phyloP scores from a whole-genome alignment of 768 basidiomycete genomes.

The Mycena rebaudengoi region DNA sequence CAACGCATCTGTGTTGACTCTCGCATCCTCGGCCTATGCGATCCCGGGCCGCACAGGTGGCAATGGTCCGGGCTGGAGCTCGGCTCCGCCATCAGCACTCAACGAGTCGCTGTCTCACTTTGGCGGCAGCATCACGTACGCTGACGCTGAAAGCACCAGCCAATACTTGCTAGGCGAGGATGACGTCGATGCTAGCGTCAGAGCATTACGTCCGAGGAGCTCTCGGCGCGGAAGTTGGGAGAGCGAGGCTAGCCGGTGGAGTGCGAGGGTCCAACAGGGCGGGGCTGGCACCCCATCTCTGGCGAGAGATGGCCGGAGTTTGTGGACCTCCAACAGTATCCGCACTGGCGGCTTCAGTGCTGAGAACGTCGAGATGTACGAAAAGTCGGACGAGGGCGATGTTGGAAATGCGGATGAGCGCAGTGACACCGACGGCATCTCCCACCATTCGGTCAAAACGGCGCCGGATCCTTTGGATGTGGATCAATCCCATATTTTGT shows the following conservation, averaged over 20 bases:
- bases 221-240: slow-evolving; percentile 92
- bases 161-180: slow-evolving; percentile 75
- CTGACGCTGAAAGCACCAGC: slow-evolving; percentile 73
- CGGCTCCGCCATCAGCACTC: slow-evolving; percentile 59
- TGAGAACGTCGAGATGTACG: slow-evolving; percentile 45
- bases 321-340: slow-evolving; percentile 69
- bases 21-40: slow-evolving; percentile 93
- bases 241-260: slow-evolving; percentile 89
- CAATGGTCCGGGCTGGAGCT: slow-evolving; percentile 51
- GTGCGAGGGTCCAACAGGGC: slow-evolving; percentile 66
- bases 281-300: slow-evolving; percentile 55
- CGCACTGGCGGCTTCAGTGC: slow-evolving; percentile 64
- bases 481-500: background rate
- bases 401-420: too few species aligned
- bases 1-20: slow-evolving; percentile 91
- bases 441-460: background rate
- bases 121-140: slow-evolving; percentile 64
- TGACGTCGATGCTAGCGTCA: slow-evolving; percentile 86
- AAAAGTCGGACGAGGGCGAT: slow-evolving; percentile 40
- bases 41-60: slow-evolving; percentile 62
- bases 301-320: slow-evolving; percentile 58
- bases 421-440: slow-evolving; percentile 16
- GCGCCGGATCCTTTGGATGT: slow-evolving; percentile 8
- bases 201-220: slow-evolving; percentile 88
- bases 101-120: slow-evolving; percentile 78